Base-by-base conservation (phyloP, 345 rosid genomes). In the Eutrema japonicum region DNA sequence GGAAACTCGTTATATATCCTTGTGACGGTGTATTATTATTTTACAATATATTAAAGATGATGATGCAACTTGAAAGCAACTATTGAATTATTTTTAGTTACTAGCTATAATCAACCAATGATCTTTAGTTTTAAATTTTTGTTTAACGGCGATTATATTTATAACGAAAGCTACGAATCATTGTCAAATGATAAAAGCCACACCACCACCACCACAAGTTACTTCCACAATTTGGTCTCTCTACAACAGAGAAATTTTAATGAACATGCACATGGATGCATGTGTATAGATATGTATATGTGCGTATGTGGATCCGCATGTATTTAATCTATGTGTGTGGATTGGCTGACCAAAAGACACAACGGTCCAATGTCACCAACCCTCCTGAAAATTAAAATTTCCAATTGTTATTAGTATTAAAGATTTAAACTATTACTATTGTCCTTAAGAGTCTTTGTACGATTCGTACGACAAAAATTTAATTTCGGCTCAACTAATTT, bases 311-410 rank as follows among this genome's bases (percentile, higher is more conserved):
- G 79, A 43, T 75, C 79, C 64, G 3, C 22, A 45, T 68, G 70
- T 63, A 53, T 62, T 62, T 43, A 75, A 68, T 55, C 49, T 27
- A 2, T 68, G 64, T 45, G 57, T 43, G 33, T 61, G 4, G 51
- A 75, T 68, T 68, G 74, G 64, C 51, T 68, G 74, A 69, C 70
- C 64, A 68, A 68, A 68, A 61, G 70, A 62, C 74, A 75, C 30
- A 53, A 68, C 27, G 64, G 79, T 75, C 69, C 74, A 75, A 60
- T 68, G 56, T 75, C 64, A 68, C 74, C 69, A 68, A 68, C 74
- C 50, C 63, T 68, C 49, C 26, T 33, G 47, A 40, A 45, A 54
- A 64, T 75, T 43, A 35, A 75, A 68, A 38, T 43, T 22, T 47
- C 56, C 42, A 52, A 43, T 42, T 51, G 68, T 40, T 46, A 64